Base-by-base conservation (phyloP, 176 grass and related monocot species). In the Ensete ventricosum region DNA sequence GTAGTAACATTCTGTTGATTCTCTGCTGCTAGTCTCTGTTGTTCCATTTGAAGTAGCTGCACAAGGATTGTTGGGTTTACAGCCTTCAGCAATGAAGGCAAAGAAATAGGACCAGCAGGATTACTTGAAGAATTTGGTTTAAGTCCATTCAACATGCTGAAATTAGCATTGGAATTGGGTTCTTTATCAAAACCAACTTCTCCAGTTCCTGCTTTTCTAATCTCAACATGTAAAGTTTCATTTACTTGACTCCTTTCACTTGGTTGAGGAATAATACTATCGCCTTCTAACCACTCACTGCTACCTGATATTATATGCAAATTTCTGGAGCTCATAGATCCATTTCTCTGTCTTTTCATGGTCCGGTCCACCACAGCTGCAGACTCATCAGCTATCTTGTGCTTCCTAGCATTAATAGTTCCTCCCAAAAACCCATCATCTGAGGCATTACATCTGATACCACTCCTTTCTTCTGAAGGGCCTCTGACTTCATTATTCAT, bases 41-140 rank as follows among this genome's bases (percentile, higher is more conserved):
- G 83, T 83, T 89, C 87, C 74, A 87, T 86, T 87, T 94, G 82
- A 74, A 94, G 72, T 78, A 88, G 88, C 67, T 94, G 83, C 86
- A 94, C 73, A 10, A 99, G 77, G 78, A 94, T 78, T 68, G 88
- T 67, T 20, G 95, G 88, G 67, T 99, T 94, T 34, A 84, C 83
- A 72, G 95, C 88, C 78, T 99, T 89, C 25, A 89, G 79, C 23
- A 89, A 76, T 21, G 85, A 73, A 60, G 88, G 88, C 82, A 91
- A 85, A 27, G 85, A 85, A 84, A 82, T 55, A 24, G 73, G 10
- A 77, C 87, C 53, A 80, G 73, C 67, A 71, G 74, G 25, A 80
- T 57, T 86, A 81, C 60, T 79, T 81, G 76, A 73, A 77, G 73
- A 62, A 27, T 66, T 52, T 58, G 81, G 81, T 50, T 82, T 17